Conservation (phyloP, 805 yeast species). For the Candida ortonii region DNA sequence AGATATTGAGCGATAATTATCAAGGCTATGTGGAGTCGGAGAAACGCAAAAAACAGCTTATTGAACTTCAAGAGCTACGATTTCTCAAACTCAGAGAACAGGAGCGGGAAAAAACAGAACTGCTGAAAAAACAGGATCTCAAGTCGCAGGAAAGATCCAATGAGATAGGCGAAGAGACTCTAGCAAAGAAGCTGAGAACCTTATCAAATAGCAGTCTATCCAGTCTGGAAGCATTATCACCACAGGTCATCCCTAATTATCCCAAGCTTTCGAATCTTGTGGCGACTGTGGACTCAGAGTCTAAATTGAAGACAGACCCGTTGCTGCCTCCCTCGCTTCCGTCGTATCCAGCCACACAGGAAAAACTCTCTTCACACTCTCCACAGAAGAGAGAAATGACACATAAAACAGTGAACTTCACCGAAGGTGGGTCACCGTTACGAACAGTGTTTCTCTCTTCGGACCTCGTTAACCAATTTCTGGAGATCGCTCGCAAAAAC, state of each 20-base stretch:
- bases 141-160: conserved; percentile 5
- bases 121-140: conserved; percentile 6
- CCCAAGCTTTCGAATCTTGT: too few species aligned
- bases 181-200: conserved; percentile 24
- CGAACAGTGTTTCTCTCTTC: conserved; percentile 51
- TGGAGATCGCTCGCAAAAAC: conserved; percentile 46
- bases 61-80: conserved; percentile 22
- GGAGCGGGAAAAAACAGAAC: conserved; percentile 10
- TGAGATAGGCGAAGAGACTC: conserved; percentile 12
- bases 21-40: conserved; percentile 23
- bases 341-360: conserved; percentile 1
- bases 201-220: conserved; percentile 22
- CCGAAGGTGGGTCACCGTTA: conserved; percentile 57
- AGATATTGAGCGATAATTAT: conserved; percentile 26
- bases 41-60: conserved; percentile 18
- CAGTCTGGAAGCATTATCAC: conserved; percentile 10
- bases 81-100: conserved; percentile 20
- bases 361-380: not conserved
- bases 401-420: conserved; percentile 40
- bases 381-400: conserved; percentile 14
- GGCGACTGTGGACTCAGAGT: conserved; percentile 13
- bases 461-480: conserved; percentile 41
- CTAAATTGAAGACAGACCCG: not conserved
- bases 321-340: conserved; percentile 9
- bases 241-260: conserved; percentile 16